These are phyloP conservation scores for Termitomyces sp. DNA, from an alignment of 1,284 basidiomycete species.

Conservation along the genomic window DNA sequence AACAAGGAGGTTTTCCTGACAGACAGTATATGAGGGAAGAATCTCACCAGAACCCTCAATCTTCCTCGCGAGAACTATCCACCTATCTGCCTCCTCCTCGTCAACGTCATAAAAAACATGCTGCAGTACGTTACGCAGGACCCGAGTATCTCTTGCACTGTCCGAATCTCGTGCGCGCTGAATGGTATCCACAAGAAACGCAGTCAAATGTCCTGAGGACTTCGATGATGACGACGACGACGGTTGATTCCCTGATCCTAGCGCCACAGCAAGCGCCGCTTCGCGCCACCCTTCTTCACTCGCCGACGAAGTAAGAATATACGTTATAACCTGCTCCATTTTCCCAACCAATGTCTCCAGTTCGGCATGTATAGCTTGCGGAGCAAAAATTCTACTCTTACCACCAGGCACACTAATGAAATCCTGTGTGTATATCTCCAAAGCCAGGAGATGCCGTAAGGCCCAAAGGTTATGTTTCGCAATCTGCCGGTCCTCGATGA, in stretches of 20 bases:
- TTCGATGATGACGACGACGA: conserved; percentile 5
- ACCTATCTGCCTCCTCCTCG: conserved; percentile 65
- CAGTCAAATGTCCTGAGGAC: conserved; percentile 25
- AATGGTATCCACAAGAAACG: conserved; percentile 41
- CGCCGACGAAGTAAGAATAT: conserved; percentile 49
- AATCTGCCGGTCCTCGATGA: conserved; percentile 57
- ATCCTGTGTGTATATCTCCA: conserved; percentile 58
- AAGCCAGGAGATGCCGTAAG: conserved; percentile 55
- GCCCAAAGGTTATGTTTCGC: conserved; percentile 60
- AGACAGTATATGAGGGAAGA: not conserved
- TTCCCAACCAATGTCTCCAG: conserved; percentile 42
- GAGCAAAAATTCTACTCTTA: conserved; percentile 45
- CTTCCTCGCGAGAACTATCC: conserved; percentile 66
- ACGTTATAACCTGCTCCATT: conserved; percentile 61
- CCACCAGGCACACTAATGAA: conserved; percentile 44
- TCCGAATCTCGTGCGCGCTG: conserved; percentile 36
- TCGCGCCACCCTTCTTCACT: conserved; percentile 40
- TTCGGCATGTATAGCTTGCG: conserved; percentile 28
- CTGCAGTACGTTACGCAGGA: conserved; percentile 57
- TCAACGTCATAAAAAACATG: conserved; percentile 58
- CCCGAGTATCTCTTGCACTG: conserved; percentile 46
- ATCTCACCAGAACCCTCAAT: conserved; percentile 57
- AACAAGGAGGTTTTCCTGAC: not conserved
- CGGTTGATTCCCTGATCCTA: conserved; percentile 15
- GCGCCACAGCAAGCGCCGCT: conserved; percentile 30